Conservation (phyloP, 805 yeast genomes). For the Suhomyces canberraensis region DNA sequence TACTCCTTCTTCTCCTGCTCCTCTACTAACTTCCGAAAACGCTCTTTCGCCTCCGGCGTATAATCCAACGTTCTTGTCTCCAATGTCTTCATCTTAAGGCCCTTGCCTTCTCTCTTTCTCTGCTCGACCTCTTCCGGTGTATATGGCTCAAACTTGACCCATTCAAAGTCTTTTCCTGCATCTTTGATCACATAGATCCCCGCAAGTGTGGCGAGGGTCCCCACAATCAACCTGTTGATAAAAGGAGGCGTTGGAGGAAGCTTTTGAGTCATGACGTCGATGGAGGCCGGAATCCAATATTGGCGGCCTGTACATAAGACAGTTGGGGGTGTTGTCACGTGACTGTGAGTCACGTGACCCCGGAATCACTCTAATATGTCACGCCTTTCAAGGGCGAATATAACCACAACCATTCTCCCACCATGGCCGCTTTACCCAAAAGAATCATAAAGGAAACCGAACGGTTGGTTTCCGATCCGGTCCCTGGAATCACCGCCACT, state of each 20-base stretch:
- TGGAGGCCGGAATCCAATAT: too few species aligned
- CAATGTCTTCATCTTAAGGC: conserved; percentile 25
- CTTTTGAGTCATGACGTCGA: conserved; percentile 18
- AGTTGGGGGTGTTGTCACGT: neutral
- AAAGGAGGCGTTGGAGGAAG: conserved; percentile 34
- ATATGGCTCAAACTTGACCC: conserved; percentile 37
- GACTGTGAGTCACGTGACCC: neutral
- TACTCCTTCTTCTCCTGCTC: conserved; percentile 14
- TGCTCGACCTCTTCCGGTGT: conserved; percentile 37
- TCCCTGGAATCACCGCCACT: conserved; percentile 88
- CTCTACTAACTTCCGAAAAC: conserved; percentile 23
- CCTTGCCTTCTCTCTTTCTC: conserved; percentile 29
- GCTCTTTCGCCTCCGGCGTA: conserved; percentile 41
- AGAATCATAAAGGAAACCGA: conserved; percentile 97
- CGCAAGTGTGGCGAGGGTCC: conserved; percentile 31
- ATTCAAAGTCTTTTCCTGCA: conserved; percentile 39
- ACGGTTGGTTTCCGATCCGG: conserved; percentile 87
- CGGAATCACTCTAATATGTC: too few species aligned
- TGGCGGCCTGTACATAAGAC: neutral
- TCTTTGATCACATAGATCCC: conserved; percentile 34
- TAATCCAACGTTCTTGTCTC: conserved; percentile 39
- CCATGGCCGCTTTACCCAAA: conserved; percentile 71
- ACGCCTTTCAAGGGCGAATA: neutral
- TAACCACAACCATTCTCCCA: neutral
- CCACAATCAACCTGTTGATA: conserved; percentile 31